phyloP scores from a whole-genome alignment of 192 early-diverging fungal species.

The Coemansia brasiliensis region DNA sequence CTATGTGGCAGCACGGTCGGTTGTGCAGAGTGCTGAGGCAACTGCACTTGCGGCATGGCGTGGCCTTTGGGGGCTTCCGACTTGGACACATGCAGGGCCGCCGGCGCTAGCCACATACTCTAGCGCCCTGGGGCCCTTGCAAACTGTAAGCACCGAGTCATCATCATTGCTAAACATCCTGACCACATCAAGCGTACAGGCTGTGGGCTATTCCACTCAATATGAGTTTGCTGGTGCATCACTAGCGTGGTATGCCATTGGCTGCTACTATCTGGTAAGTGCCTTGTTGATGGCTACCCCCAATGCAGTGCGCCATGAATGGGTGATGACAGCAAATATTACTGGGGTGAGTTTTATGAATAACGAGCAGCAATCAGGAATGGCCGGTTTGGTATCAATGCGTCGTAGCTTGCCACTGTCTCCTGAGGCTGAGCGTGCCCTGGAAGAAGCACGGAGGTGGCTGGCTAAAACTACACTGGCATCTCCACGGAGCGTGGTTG shows the following conservation, averaged over 20 bases:
- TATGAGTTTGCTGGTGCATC: constrained; percentile 54
- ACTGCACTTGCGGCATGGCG: constrained; percentile 42
- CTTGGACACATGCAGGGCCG: constrained; percentile 50
- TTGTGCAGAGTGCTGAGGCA: constrained; percentile 25
- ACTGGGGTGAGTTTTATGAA: no score
- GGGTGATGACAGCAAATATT: constrained; percentile 22
- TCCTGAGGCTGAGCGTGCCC: constrained; percentile 36
- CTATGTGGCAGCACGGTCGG: constrained; percentile 13
- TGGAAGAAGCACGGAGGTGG: constrained; percentile 51
- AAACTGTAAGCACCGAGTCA: constrained; percentile 29
- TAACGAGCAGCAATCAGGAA: neutral
- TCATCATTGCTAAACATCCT: constrained; percentile 35
- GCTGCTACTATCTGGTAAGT: constrained; percentile 51
- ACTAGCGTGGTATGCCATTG: constrained; percentile 55
- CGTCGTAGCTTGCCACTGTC: constrained; percentile 26
- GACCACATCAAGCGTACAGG: constrained; percentile 40
- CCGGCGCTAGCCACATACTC: constrained; percentile 52
- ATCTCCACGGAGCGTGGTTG: constrained; percentile 44
- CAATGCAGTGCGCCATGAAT: constrained; percentile 23
- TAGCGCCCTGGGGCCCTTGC: constrained; percentile 41
- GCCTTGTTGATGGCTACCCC: constrained; percentile 21
- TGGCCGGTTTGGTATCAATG: constrained; percentile 7
- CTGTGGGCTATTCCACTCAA: constrained; percentile 38
- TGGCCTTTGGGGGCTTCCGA: constrained; percentile 54
- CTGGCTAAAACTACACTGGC: constrained; percentile 52